Base-by-base conservation (phyloP, 768 basidiomycete species). In the Candolleomyces aberdarensis region DNA sequence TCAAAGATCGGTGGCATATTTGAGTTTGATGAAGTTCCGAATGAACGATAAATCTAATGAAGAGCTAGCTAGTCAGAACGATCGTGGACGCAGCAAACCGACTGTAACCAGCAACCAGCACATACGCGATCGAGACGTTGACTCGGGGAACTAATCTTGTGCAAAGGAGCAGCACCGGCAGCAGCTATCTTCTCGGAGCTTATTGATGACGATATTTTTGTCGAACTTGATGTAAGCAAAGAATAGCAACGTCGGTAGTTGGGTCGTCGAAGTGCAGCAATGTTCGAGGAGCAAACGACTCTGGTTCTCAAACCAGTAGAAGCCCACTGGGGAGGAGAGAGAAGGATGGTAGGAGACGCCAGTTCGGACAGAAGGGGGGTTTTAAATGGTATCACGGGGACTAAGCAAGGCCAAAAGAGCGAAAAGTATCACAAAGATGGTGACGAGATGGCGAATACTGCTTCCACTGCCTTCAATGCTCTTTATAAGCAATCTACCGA, bases 1-100 rank as follows among this genome's bases (percentile, higher is more conserved):
- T 84, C 78, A 62, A 65, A 79, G 51, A 91, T 75, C 41, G 92
- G 91, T 54, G 92, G 82, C 90, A 93, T 92, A 29, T 74, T 82
- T n/a, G 31, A 10, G 5, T 44, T 32, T 11, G 59, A 5, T 29
- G 55, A 46, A 10, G 61, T 40, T 56, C 60, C 44, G 22, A 66
- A 58, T 6, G 41, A 52, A 53, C 63, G 48, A 57, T 62, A 62
- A 14, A 68, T 65, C 67, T 68, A 58, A 31, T 14, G 29, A 4
- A 53, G 32, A 13, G 52, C 6, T 17, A 14, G 22, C 8, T 9
- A 13, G 40, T 15, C n/a, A 43, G 54, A 22, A 26, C 19, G 54
- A 40, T 14, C 31, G 22, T 20, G n/a, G 41, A 20, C 19, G 36
- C 32, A 39, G 52, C 54, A 56, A 17, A 22, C 39, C 49, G 36